Percentiles rank a stretch among this genome's conserved stretches.
These are phyloP conservation scores for Geotrichum carabidarum DNA, from an alignment of 1,139 yeast species.

Conservation along the genomic window DNA sequence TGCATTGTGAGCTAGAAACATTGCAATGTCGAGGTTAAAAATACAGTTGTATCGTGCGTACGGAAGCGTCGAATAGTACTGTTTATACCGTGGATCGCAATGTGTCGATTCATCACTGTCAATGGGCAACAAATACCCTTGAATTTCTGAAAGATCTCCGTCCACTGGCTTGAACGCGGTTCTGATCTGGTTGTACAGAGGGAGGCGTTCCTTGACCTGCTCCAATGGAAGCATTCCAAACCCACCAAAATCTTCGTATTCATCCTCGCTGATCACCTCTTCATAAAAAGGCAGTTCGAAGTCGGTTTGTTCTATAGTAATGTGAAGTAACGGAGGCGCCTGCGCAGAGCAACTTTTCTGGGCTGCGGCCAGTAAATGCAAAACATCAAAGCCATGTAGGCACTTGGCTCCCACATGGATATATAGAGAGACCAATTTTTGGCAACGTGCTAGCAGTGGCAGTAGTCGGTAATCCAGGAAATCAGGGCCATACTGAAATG, in stretches of 20 bases:
- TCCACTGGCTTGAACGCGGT: conserved; percentile 6
- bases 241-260: conserved; percentile 10
- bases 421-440: neutral
- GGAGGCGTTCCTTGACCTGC: neutral
- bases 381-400: conserved; percentile 1
- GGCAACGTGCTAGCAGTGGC: conserved; percentile 5
- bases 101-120: neutral
- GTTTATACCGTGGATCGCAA: neutral
- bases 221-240: conserved; percentile 11
- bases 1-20: neutral
- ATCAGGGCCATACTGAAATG: neutral
- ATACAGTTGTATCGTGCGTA: conserved; percentile 5
- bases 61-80: neutral
- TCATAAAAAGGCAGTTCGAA: conserved; percentile 1
- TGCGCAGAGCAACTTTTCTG: neutral
- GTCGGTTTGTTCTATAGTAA: conserved; percentile 10
- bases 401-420: conserved; percentile 1
- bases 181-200: neutral
- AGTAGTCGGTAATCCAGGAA: conserved; percentile 1
- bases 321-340: neutral
- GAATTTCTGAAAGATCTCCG: neutral
- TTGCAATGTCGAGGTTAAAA: neutral
- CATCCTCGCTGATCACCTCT: conserved; percentile 8
- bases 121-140: neutral
- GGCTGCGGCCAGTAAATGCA: neutral